phyloP scores from a whole-genome alignment of 2,329 filamentous ascomycete genomes.

The Penicillium corylophilum region DNA sequence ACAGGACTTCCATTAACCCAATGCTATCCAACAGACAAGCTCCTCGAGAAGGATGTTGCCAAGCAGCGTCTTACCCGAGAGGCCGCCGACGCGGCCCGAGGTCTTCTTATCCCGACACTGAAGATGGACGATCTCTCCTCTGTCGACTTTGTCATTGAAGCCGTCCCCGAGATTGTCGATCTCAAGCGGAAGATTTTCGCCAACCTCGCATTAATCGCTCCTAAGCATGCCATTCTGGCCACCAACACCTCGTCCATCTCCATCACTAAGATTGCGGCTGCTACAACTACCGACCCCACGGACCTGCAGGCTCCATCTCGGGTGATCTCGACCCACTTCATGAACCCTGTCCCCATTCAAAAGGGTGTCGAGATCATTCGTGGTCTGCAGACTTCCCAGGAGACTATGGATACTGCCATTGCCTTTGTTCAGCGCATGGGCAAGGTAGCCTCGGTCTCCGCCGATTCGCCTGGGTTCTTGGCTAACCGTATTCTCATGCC shows the following conservation, averaged over 20 bases:
- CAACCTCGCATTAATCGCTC: conserved; percentile 75
- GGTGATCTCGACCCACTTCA: conserved; percentile 95
- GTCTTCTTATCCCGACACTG: conserved; percentile 67
- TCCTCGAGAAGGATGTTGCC: conserved; percentile 86
- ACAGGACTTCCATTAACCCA: background rate
- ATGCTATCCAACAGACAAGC: conserved; percentile 65
- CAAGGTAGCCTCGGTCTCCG: conserved; percentile 83
- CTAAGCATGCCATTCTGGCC: conserved; percentile 82
- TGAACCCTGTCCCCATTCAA: conserved; percentile 97
- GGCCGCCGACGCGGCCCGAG: conserved; percentile 71
- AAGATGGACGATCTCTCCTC: conserved; percentile 72
- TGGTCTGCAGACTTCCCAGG: conserved; percentile 82
- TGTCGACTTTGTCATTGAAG: conserved; percentile 98
- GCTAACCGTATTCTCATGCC: conserved; percentile 98
- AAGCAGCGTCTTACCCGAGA: conserved; percentile 83
- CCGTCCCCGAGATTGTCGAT: conserved; percentile 85
- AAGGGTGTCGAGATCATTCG: conserved; percentile 98
- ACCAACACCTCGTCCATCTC: conserved; percentile 99
- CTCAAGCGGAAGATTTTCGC: conserved; percentile 88
- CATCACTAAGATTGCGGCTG: conserved; percentile 91
- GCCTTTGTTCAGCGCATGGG: conserved; percentile 89
- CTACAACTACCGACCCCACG: conserved; percentile 73
- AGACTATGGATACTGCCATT: conserved; percentile 78
- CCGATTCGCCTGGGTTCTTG: conserved; percentile 89
- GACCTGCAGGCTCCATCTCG: conserved; percentile 80